Base-by-base conservation (phyloP, 2,329 filamentous ascomycete genomes). In the Celoporthe dispersa region DNA sequence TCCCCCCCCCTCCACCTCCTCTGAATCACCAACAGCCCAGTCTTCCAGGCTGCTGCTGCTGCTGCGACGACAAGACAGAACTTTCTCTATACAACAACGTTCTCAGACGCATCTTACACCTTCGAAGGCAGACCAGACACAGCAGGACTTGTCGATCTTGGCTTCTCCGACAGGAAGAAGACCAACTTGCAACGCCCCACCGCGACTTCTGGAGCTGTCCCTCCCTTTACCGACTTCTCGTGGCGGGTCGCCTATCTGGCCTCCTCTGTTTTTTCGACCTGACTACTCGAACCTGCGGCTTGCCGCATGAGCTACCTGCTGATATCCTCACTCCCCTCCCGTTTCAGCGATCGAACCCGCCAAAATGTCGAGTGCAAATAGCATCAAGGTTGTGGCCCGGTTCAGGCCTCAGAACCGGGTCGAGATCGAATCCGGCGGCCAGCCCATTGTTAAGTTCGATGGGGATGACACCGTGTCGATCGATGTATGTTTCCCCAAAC, bases 341-440 rank as follows among this genome's bases (percentile, higher is more conserved):
- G 76, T 74, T 74, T 72, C 73, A 72, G 74, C 75, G 74, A 71
- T 72, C 73, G 74, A 73, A 72, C 28, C 60, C 76, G 76, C 76
- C 82, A 82, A 76, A 80, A 87, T 86, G 85, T 88, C 87, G 79
- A 83, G 84, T 81, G 83, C 84, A 76, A 89, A 90, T 79, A 90
- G 85, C 78, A 91, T 92, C 85, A 91, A 88, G 93, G 96, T 99
- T 81, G 94, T 99, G 81, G 95, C 95, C 85, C 93, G 96, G 78
- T 99, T 99, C 84, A 90, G 96, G 79, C 96, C 96, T 77, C 95
- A 98, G 84, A 99, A 99, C 86, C 94, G 93, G 84, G 83, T 96
- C 81, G 96, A 99, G 85, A 87, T 97, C 79, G 90, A 91, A 72
- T 94, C 92, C 78, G 94, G 94, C 81, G 95, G 95, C 81, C 91